Conservation (phyloP, 805 yeast genomes). For the Ogataea methylovora region DNA sequence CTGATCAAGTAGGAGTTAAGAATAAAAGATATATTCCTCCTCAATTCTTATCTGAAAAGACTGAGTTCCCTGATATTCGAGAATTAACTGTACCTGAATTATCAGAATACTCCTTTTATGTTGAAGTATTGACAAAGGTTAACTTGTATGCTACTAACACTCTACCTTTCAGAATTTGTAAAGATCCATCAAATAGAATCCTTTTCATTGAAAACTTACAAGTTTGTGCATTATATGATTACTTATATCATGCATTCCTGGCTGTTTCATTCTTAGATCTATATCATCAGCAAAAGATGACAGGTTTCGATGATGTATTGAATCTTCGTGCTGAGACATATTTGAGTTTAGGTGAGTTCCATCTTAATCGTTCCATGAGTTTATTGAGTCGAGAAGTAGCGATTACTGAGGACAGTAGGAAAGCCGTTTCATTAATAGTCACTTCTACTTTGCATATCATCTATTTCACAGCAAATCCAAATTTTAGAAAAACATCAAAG, state of each 20-base stretch:
- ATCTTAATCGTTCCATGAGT: slow-evolving; percentile 13
- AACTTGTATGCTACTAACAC: slow-evolving; percentile 10
- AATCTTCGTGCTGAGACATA: slow-evolving; percentile 10
- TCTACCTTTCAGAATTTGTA: slow-evolving; percentile 12
- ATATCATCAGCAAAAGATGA: slow-evolving; percentile 13
- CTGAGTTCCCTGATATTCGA: slow-evolving; percentile 8
- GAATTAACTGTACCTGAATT: slow-evolving; percentile 8
- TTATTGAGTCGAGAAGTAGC: slow-evolving; percentile 12
- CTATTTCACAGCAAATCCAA: slow-evolving; percentile 14
- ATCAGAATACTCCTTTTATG: slow-evolving; percentile 11
- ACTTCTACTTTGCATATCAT: slow-evolving; percentile 14
- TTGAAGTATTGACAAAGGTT: slow-evolving; percentile 10
- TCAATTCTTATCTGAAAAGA: slow-evolving; percentile 11
- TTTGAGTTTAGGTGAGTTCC: slow-evolving; percentile 14
- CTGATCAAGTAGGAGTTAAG: no score
- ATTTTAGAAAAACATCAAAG: slow-evolving; percentile 8
- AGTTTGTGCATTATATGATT: slow-evolving; percentile 8
- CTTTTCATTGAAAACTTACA: slow-evolving; percentile 7
- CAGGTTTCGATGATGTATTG: slow-evolving; percentile 13
- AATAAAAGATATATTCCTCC: slow-evolving; percentile 6
- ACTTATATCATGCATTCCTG: slow-evolving; percentile 13
- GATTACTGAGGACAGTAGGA: slow-evolving; percentile 8
- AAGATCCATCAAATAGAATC: slow-evolving; percentile 8
- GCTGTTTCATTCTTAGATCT: slow-evolving; percentile 14
- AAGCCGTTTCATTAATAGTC: slow-evolving; percentile 10